These are phyloP conservation scores for Aspergillus viridinutans DNA, from an alignment of 2,329 filamentous ascomycete genomes.

Conservation along the genomic window DNA sequence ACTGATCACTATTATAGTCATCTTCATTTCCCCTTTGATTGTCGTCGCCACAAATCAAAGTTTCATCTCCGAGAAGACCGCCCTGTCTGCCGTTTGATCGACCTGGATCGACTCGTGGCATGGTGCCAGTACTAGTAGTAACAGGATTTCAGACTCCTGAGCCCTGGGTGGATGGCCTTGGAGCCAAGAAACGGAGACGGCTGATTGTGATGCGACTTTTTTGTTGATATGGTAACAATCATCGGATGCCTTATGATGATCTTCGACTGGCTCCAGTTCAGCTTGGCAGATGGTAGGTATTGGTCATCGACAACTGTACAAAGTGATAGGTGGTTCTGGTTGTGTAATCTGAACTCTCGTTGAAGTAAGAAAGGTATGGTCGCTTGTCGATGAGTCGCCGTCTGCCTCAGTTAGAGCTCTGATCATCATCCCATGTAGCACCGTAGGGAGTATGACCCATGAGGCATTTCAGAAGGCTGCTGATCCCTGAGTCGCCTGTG, in stretches of 20 bases:
- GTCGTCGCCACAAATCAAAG: not conserved
- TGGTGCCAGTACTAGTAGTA: not conserved
- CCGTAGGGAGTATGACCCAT: no score
- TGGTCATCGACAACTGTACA: no score
- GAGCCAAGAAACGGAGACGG: conserved; percentile 4
- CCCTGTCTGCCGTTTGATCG: not conserved
- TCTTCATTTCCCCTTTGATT: not conserved
- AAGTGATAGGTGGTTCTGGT: no score
- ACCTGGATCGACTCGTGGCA: not conserved
- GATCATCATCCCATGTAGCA: no score
- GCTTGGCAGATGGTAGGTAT: no score
- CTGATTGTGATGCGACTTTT: conserved; percentile 1
- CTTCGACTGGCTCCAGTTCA: conserved; percentile 2
- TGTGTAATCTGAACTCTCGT: no score
- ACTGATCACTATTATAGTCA: not conserved
- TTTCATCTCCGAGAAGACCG: not conserved
- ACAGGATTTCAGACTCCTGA: not conserved
- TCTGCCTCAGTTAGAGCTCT: no score
- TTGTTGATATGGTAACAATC: conserved; percentile 1
- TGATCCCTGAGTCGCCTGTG: no score
- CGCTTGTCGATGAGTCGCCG: no score
- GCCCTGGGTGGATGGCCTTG: conserved; percentile 1
- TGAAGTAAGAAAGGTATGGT: no score
- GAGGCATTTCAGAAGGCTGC: no score
- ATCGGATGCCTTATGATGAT: conserved; percentile 8